Evolutionary conservation across 371 early-diverging fungal genomes (phyloP), one percentile per base, ranked within the genome.

Genomic region (Mucor sp.): DNA sequence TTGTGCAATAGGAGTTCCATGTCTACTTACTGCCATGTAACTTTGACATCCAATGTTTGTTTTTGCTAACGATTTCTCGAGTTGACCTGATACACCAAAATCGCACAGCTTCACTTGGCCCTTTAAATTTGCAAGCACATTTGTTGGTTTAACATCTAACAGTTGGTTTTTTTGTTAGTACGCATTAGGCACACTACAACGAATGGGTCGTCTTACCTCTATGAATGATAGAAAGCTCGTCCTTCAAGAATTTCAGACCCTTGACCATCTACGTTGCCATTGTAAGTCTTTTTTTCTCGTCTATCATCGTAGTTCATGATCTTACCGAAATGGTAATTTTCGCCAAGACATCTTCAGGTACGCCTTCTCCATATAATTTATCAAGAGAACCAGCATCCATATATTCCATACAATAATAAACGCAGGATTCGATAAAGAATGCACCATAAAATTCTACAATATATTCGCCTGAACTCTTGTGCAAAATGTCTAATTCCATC

Each of bases 391-490:
- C 97, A 48, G 88, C 93, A 75, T 97, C 98, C 98, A 97, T 97
- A 77, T 89, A 96, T 79, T 92, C 94, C 91, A 91, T 93, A 75
- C 95, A 96, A 74, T 94, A 94, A 74, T 95, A 97, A 0, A 96
- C 97, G 75, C 94, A 94, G n/a, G 92, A 90, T 73, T 97, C 97
- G 65, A 94, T 90, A 71, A 96, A 95, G 82, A 97, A 97, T 1
- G 98, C 98, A n/a, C 98, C 98, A 80, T 97, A 97, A 72, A 97
- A 97, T 58, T 96, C 96, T 33, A 97, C 94, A 80, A 97, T 97
- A 71, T 90, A 94, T 25, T 92, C 91, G 62, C 90, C 90, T 55
- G 89, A 85, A 60, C 93, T 90, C 72, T 92, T 90, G 82, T 96
- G 95, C 41, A 97, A 84, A 37, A 96, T 90, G 66, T 80, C 77